Evolutionary conservation across 768 basidiomycete species (phyloP), one percentile per base, ranked within the genome.

Genomic region (Sarcomyxa edulis): DNA sequence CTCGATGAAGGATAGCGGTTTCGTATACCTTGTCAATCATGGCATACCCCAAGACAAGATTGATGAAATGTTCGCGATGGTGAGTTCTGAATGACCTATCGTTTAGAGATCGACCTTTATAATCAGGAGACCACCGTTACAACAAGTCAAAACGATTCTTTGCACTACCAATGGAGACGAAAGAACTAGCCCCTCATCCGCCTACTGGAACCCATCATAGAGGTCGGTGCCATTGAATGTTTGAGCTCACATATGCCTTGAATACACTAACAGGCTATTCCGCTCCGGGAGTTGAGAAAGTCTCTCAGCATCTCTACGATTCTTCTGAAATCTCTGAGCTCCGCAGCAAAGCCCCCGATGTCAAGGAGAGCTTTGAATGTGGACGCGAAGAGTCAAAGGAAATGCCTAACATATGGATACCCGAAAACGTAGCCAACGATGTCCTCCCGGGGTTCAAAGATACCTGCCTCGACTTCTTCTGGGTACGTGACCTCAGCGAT

Each of bases 381-480:
- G 76, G 74, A 1, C 58, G 68, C 19, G 76, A 76, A 32, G 58
- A 64, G n/a, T 58, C 69, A 31, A 51, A 48, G 3, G 44, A 50
- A 0, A 67, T 71, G 60, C 73, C 76, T 2, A 78, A 80, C 45
- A 73, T 78, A 24, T 80, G 78, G 76, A 65, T 72, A 8, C 69
- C 72, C 0, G 76, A 76, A 4, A 62, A 58, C 10, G n/a, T n/a
- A n/a, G n/a, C n/a, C n/a, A n/a, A n/a, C n/a, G n/a, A n/a, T n/a
- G 56, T 68, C 0, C 55, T 80, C 10, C 72, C 76, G 0, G 76
- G 71, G 1, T 78, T 79, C 49, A 69, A 61, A 36, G 67, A 74
- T 38, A 65, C 65, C 0, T 75, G 72, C 44, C 40, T 73, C 3
- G 64, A 70, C 14, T 79, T 78, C 50, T 76, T 64, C 46, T 69